A percentile compares a stretch with the other conserved stretches of the same genome.
These are phyloP conservation scores for Fraxinus quadrangulata DNA, from an alignment of 257 asterid genomes.

Conservation along the genomic window DNA sequence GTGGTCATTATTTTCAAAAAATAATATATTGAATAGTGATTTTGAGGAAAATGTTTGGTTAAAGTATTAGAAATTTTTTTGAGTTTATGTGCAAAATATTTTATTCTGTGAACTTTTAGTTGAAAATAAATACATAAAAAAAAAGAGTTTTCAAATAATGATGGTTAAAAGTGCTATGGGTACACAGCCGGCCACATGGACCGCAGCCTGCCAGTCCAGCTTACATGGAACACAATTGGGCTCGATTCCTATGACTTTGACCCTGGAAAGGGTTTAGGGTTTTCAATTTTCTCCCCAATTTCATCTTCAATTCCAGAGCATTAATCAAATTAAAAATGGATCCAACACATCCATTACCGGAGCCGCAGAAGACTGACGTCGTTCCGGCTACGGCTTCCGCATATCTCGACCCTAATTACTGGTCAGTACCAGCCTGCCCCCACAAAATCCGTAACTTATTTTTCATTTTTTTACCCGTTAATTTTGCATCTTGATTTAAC, in stretches of 20 bases:
- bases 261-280: conserved; percentile 21
- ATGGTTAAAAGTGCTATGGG: no score
- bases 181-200: no score
- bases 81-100: no score
- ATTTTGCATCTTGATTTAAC: not conserved
- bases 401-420: conserved; percentile 75
- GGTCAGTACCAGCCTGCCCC: conserved; percentile 38
- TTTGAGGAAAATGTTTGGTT: no score
- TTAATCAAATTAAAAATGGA: conserved; percentile 29
- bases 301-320: conserved; percentile 7
- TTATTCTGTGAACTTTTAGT: no score
- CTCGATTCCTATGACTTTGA: not conserved
- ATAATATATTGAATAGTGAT: no score
- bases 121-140: no score
- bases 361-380: conserved; percentile 46
- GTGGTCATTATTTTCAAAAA: no score
- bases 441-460: not conserved
- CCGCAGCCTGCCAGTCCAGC: no score
- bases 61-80: no score
- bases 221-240: not conserved
- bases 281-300: not conserved
- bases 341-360: not conserved
- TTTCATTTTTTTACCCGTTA: not conserved
- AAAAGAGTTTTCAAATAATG: no score
- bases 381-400: conserved; percentile 68